Percentiles rank a stretch among this genome's conserved stretches.
phyloP scores from a whole-genome alignment of 176 grass and related monocot species.

The Avena sativa region DNA sequence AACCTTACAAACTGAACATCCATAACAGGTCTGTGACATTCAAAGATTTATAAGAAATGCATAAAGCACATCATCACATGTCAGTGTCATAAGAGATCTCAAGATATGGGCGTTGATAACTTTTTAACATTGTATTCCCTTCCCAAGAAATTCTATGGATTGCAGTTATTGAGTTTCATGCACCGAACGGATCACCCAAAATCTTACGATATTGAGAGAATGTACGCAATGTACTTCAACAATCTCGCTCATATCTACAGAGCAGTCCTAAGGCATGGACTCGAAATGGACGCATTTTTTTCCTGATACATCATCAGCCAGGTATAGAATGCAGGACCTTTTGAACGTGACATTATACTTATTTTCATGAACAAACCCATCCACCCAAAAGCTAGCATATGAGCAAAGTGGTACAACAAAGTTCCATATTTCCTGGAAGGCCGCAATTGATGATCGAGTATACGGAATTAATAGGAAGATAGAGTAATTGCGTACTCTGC shows the following conservation, averaged over 20 bases:
- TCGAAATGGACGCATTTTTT: background rate
- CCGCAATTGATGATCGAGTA: background rate
- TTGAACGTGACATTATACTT: background rate
- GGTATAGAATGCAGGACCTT: background rate
- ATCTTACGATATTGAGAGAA: background rate
- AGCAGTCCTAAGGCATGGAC: background rate
- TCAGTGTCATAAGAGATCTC: background rate
- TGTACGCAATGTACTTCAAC: conserved; percentile 21
- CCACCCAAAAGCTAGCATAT: background rate
- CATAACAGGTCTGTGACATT: background rate
- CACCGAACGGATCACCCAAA: conserved; percentile 2
- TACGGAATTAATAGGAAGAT: background rate
- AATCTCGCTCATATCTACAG: background rate
- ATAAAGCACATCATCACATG: conserved; percentile 22
- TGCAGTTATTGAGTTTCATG: conserved; percentile 13
- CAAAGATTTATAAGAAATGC: background rate
- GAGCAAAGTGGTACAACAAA: conserved; percentile 15
- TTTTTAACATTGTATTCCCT: background rate
- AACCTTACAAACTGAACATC: conserved; percentile 17
- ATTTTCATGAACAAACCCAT: background rate
- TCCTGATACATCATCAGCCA: background rate
- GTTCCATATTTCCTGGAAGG: background rate
- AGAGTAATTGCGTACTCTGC: conserved; percentile 69
- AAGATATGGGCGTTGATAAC: conserved; percentile 11
- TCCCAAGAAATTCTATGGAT: background rate